phyloP scores from a whole-genome alignment of 192 early-diverging fungal species.

The Phlyctochytrium bullatum region DNA sequence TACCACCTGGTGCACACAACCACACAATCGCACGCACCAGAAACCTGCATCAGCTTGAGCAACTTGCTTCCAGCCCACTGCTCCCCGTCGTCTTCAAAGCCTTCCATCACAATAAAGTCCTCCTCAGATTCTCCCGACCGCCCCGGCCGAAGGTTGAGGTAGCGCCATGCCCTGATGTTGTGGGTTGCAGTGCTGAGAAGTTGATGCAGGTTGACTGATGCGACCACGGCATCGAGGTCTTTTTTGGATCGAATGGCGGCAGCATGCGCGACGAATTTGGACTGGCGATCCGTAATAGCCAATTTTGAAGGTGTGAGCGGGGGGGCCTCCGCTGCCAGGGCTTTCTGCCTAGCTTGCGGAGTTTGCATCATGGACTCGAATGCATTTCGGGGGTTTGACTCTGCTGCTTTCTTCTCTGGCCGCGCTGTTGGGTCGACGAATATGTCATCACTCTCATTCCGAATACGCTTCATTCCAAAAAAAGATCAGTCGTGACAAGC shows the following conservation, averaged over 20 bases:
- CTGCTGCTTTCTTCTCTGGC: too few relatives aligned
- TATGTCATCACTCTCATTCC: too few relatives aligned
- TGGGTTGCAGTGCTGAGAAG: constrained; percentile 24
- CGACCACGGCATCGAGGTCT: constrained; percentile 11
- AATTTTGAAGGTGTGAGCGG: neutral
- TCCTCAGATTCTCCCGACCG: neutral
- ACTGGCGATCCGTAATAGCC: constrained; percentile 11
- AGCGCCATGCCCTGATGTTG: constrained; percentile 23
- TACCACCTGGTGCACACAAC: constrained; percentile 23
- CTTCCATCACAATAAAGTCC: constrained; percentile 21
- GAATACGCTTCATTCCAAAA: too few relatives aligned
- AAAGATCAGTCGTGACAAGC: too few relatives aligned
- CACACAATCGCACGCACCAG: constrained; percentile 21
- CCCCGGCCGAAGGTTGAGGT: constrained; percentile 1
- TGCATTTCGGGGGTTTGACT: too few relatives aligned
- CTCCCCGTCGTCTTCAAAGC: constrained; percentile 24
- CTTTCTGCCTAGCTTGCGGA: neutral
- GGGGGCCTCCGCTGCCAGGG: constrained; percentile 3
- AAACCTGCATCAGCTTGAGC: constrained; percentile 4
- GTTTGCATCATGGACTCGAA: neutral
- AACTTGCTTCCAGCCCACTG: constrained; percentile 15
- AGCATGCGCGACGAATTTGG: constrained; percentile 17
- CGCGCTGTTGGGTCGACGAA: too few relatives aligned
- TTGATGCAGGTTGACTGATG: neutral
- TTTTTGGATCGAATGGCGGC: constrained; percentile 1